Evolutionary conservation across 805 yeast genomes (phyloP).

Genomic region (Pichia scutulata): DNA sequence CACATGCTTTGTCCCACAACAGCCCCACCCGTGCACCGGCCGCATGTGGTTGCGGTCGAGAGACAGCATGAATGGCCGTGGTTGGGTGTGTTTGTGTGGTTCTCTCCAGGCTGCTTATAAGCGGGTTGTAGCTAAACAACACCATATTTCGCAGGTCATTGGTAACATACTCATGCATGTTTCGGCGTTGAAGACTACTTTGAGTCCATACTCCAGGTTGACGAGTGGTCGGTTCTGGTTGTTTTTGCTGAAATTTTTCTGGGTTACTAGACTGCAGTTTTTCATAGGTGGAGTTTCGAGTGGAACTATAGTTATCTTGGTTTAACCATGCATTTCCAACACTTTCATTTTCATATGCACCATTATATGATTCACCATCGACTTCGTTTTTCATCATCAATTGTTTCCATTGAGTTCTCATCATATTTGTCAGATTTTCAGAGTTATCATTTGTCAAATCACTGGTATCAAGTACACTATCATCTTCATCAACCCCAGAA

Average conservation of each 20-base stretch:
- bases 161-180: constrained; percentile 23
- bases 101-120: neutral
- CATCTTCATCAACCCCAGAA: neutral
- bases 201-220: neutral
- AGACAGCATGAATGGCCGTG: neutral
- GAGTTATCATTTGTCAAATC: neutral
- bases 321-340: constrained; percentile 20
- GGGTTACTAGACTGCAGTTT: neutral
- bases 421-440: neutral
- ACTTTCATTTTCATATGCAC: neutral
- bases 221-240: neutral
- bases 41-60: neutral
- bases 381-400: neutral
- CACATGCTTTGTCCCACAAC: neutral
- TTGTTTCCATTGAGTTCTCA: neutral
- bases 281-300: neutral
- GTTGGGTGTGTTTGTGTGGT: neutral
- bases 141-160: constrained; percentile 25
- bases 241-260: neutral
- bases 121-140: constrained; percentile 18
- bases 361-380: neutral
- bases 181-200: constrained; percentile 20
- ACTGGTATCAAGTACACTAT: neutral
- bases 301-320: constrained; percentile 4
- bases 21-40: neutral